Percentiles rank a stretch among this genome's conserved stretches.
phyloP scores from a whole-genome alignment of 2,329 filamentous ascomycete species.

The Alternaria sp. region DNA sequence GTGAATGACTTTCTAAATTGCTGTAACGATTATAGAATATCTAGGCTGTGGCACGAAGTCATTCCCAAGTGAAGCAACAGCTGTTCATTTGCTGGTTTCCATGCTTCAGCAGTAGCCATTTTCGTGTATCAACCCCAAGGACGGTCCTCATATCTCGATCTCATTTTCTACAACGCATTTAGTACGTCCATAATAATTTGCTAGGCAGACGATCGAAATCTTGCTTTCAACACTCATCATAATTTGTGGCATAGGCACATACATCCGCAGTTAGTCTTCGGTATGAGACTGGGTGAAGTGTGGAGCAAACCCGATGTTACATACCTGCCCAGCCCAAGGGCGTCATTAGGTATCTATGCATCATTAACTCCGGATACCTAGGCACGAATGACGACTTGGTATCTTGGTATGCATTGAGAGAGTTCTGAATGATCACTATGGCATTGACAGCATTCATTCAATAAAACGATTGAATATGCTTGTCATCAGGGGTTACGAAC shows the following conservation, averaged over 20 bases:
- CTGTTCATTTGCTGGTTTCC: too few species aligned
- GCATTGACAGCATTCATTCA: not conserved
- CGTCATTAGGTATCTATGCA: too few species aligned
- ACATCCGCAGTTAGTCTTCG: too few species aligned
- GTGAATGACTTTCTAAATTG: not conserved
- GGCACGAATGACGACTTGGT: too few species aligned
- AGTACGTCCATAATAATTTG: not conserved
- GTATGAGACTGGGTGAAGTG: too few species aligned
- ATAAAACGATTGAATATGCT: not conserved
- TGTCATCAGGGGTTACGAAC: not conserved
- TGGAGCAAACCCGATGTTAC: too few species aligned
- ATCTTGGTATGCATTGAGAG: too few species aligned
- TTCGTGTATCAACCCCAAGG: not conserved
- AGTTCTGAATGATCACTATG: not conserved
- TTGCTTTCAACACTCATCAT: not conserved
- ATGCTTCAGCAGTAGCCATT: not conserved
- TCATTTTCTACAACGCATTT: not conserved
- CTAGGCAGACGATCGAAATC: not conserved
- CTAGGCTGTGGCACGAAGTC: not conserved
- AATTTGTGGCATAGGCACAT: too few species aligned
- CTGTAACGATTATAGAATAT: not conserved
- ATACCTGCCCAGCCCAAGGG: too few species aligned
- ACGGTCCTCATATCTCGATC: not conserved
- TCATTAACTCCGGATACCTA: too few species aligned
- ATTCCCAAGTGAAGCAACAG: not conserved